These are phyloP conservation scores for Acephala macrosclerotiorum DNA, from an alignment of 2,329 filamentous ascomycete genomes.

Conservation along the genomic window DNA sequence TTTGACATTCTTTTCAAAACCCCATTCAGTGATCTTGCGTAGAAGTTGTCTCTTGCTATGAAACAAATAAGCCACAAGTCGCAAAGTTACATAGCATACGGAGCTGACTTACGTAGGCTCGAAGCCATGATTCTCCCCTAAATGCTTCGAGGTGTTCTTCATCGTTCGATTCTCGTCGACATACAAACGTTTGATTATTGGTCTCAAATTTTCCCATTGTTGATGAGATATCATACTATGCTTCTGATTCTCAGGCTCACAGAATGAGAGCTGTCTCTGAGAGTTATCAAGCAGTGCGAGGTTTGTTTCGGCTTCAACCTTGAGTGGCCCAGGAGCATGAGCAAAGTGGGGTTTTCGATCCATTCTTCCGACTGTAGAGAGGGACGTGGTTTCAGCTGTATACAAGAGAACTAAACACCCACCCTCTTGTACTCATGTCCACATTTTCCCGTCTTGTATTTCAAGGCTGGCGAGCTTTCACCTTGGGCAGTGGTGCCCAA, in stretches of 20 bases:
- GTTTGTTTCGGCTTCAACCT: too few species aligned
- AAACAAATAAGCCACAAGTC: background rate
- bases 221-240: background rate
- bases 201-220: conserved; percentile 14
- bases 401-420: too few species aligned
- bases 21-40: conserved; percentile 8
- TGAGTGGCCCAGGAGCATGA: too few species aligned
- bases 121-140: conserved; percentile 1
- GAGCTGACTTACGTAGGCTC: conserved; percentile 8
- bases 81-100: too few species aligned
- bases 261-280: too few species aligned
- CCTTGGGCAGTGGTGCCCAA: too few species aligned
- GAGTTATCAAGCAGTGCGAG: too few species aligned
- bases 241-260: background rate
- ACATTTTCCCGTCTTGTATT: too few species aligned
- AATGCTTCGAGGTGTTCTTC: background rate
- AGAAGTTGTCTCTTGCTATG: conserved; percentile 13
- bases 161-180: conserved; percentile 14
- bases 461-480: background rate
- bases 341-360: too few species aligned
- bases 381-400: too few species aligned
- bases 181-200: conserved; percentile 1
- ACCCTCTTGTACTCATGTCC: too few species aligned
- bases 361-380: too few species aligned
- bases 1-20: conserved; percentile 11